These are phyloP conservation scores for Blastocystis sp. DNA, from an alignment of 352 stramenopile genomes.

Conservation along the genomic window DNA sequence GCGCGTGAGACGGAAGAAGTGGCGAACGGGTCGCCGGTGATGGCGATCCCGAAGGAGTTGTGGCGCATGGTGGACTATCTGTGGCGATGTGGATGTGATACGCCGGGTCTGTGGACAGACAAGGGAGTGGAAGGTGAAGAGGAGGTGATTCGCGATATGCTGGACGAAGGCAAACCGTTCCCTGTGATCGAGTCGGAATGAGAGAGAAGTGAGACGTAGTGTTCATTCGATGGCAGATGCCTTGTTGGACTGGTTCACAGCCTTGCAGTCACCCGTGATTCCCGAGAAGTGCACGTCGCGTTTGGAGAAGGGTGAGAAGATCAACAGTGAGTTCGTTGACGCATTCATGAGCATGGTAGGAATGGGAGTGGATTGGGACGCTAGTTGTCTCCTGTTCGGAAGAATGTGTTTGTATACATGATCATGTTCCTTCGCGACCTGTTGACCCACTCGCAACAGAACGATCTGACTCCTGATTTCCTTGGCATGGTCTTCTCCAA, in stretches of 20 bases:
- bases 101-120: background rate
- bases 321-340: constrained; percentile 5
- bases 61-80: constrained; percentile 93
- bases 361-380: background rate
- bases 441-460: background rate
- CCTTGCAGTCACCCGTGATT: background rate
- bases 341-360: constrained; percentile 12
- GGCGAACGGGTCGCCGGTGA: constrained; percentile 57
- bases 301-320: background rate
- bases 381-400: background rate
- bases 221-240: background rate
- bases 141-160: background rate
- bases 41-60: constrained; percentile 86
- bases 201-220: background rate
- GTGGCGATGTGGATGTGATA: constrained; percentile 60
- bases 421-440: constrained; percentile 7
- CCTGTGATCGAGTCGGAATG: background rate
- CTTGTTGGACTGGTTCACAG: background rate
- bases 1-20: background rate
- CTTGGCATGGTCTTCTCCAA: constrained; percentile 2
- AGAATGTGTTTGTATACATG: constrained; percentile 35
- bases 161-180: background rate
- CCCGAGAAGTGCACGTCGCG: background rate
- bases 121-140: constrained; percentile 4
- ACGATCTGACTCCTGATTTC: constrained; percentile 34